Conservation (phyloP, 352 stramenopile genomes). For the Globisporangium ultimum region DNA sequence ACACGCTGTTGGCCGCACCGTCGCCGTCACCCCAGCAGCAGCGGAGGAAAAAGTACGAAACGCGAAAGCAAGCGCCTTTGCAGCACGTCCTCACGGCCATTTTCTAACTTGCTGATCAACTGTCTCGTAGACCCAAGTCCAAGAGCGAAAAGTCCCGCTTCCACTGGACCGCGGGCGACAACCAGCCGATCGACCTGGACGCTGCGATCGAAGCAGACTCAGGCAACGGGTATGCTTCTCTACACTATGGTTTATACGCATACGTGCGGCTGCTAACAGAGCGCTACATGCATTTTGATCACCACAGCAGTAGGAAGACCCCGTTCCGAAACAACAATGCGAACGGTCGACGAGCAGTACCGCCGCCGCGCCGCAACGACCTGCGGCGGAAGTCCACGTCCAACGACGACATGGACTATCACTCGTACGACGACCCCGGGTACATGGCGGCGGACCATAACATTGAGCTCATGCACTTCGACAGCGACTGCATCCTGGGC, state of each 20-base stretch:
- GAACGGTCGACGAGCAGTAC: constrained; percentile 18
- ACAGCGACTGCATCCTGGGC: constrained; percentile 75
- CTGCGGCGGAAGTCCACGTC: constrained; percentile 18
- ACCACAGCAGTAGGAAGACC: constrained; percentile 3
- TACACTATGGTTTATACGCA: too few species aligned
- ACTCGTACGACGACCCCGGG: constrained; percentile 77
- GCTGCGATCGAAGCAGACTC: constrained; percentile 20
- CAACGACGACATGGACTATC: constrained; percentile 48
- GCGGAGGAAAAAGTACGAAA: constrained; percentile 54
- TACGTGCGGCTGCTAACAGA: too few species aligned
- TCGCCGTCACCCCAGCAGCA: constrained; percentile 38
- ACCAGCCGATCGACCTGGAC: constrained; percentile 19
- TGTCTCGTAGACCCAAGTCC: constrained; percentile 19
- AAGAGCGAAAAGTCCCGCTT: constrained; percentile 31
- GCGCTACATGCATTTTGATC: too few species aligned
- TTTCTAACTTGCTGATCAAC: background rate
- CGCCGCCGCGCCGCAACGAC: constrained; percentile 16
- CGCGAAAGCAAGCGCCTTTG: too few species aligned
- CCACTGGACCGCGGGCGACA: constrained; percentile 20
- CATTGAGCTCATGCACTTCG: constrained; percentile 66
- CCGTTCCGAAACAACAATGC: constrained; percentile 2
- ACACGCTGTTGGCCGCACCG: constrained; percentile 71
- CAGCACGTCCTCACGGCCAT: background rate
- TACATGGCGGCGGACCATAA: constrained; percentile 46
- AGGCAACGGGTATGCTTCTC: constrained; percentile 11